Base-by-base conservation (phyloP, 192 early-diverging fungal genomes). In the Lobulomyces angularis region DNA sequence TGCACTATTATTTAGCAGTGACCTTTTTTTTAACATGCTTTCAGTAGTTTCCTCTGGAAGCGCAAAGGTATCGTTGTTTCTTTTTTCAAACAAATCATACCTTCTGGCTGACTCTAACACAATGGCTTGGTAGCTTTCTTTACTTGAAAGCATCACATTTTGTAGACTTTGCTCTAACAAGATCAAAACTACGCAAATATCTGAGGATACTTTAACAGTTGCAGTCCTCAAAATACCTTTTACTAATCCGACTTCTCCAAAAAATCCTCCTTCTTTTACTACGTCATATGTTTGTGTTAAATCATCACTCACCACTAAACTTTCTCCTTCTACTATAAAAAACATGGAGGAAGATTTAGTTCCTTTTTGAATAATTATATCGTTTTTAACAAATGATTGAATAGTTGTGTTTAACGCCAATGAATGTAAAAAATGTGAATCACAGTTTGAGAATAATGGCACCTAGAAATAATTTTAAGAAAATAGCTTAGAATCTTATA, bases 181-280 rank as follows among this genome's bases (percentile, higher is more conserved):
- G 11, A 62, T 41, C 24, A 71, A 59, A n/a, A 61, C 41, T 35
- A 56, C 51, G 42, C 63, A 67, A 2, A 12, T 34, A 8, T 45
- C 33, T 3, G 50, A 48, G 1, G 58, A 49, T 11, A 61, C 58
- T 2, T 59, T 45, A 0, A 71, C 53, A 0, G 62, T 48, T 12
- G 69, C 69, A 2, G 69, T 71, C 12, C 69, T 43, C 23, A 55
- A 24, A 23, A 65, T 56, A 8, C 53, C 53, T 8, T 53, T 43
- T 9, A 73, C 35, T 8, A 73, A 24, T 1, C 69, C 70, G 17
- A 74, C 51, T 64, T 74, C 71, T 14, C 71, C 71, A 53, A 74
- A 74, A 37, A 71, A 74, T 7, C 52, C 69, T 14, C 71, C 71
- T 19, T 50, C 50, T 27, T 50, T 19, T 8, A 74, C 53, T 9